Conservation (phyloP, 352 stramenopile genomes). For the Phytophthora syringae region DNA sequence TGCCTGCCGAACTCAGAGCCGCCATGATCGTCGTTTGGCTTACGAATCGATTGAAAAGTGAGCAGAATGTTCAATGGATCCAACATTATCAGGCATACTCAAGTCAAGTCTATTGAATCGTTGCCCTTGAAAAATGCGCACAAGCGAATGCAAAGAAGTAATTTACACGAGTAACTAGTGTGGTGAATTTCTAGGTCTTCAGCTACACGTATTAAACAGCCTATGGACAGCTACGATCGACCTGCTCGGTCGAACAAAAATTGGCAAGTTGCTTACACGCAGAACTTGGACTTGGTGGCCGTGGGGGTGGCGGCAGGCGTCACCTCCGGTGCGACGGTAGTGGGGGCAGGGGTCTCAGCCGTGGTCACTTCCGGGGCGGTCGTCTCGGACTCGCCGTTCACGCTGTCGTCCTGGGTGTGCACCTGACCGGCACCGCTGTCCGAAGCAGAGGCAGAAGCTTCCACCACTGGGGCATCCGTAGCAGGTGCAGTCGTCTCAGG, state of each 20-base stretch:
- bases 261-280: conserved; percentile 25
- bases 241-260: conserved; percentile 7
- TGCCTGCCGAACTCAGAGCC: conserved; percentile 32
- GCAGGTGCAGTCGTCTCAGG: conserved; percentile 6
- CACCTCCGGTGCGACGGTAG: conserved; percentile 7
- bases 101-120: not conserved
- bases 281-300: conserved; percentile 38
- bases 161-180: conserved; percentile 23
- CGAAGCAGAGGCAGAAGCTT: conserved; percentile 23
- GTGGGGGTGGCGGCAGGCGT: conserved; percentile 23
- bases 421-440: conserved; percentile 24
- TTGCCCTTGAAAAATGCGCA: not conserved
- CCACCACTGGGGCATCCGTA: conserved; percentile 24
- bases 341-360: conserved; percentile 3
- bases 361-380: conserved; percentile 15
- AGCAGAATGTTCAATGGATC: not conserved
- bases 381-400: conserved; percentile 22
- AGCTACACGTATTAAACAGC: conserved; percentile 18
- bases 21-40: conserved; percentile 26
- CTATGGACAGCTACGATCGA: conserved; percentile 25
- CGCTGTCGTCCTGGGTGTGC: conserved; percentile 25
- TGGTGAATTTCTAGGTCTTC: conserved; percentile 21
- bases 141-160: not conserved
- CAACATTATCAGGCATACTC: not conserved
- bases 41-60: conserved; percentile 20